Conservation (phyloP, 768 basidiomycete genomes). For the Arthromyces matolae region DNA sequence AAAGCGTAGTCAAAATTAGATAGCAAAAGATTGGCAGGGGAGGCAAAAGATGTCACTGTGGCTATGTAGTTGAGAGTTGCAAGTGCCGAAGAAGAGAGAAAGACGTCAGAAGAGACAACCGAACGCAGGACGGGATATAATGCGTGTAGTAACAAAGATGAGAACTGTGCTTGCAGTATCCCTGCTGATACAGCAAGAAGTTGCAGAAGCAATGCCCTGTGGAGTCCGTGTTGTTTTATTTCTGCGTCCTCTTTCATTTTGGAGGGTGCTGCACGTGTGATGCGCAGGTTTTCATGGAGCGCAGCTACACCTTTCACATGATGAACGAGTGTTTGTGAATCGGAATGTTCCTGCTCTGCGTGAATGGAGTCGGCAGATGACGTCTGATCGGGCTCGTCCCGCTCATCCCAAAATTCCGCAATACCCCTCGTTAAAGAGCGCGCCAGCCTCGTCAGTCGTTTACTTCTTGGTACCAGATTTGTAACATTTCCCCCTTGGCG, state of each 20-base stretch:
- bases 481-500: slow-evolving; percentile 23
- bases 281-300: slow-evolving; percentile 55
- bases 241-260: slow-evolving; percentile 22
- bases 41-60: slow-evolving; percentile 80
- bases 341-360: slow-evolving; percentile 29
- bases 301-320: slow-evolving; percentile 62
- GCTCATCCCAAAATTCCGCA: slow-evolving; percentile 68
- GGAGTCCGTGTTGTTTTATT: slow-evolving; percentile 58
- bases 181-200: slow-evolving; percentile 66
- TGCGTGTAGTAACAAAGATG: slow-evolving; percentile 67
- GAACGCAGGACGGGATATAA: slow-evolving; percentile 88
- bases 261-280: slow-evolving; percentile 34
- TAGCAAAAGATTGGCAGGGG: slow-evolving; percentile 80
- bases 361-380: slow-evolving; percentile 10
- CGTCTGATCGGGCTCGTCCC: slow-evolving; percentile 18
- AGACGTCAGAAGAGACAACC: slow-evolving; percentile 64
- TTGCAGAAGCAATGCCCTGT: slow-evolving; percentile 68
- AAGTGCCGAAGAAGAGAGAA: slow-evolving; percentile 73
- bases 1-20: slow-evolving; percentile 97
- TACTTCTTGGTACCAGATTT: slow-evolving; percentile 35
- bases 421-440: slow-evolving; percentile 60
- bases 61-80: slow-evolving; percentile 71
- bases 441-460: slow-evolving; percentile 59
- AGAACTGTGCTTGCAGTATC: slow-evolving; percentile 72
- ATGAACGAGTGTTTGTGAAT: slow-evolving; percentile 42